These are phyloP conservation scores for Carex parvula DNA, from an alignment of 176 grass and related monocot species.

Conservation along the genomic window DNA sequence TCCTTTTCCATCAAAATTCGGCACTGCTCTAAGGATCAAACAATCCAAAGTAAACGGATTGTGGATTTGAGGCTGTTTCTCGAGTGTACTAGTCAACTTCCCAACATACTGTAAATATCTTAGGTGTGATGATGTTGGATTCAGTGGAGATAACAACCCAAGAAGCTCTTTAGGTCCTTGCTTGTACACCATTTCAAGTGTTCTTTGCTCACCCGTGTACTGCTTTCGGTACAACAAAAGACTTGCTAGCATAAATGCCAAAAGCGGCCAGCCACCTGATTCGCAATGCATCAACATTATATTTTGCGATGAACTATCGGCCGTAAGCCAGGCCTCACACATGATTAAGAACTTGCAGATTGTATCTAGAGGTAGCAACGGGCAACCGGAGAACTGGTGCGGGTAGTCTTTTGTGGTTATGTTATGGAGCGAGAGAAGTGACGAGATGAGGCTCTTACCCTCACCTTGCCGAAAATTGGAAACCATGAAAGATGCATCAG, in stretches of 20 bases:
- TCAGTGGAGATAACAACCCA: conserved; percentile 58
- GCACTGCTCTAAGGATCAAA: conserved; percentile 76
- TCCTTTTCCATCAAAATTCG: conserved; percentile 74
- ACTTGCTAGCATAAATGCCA: conserved; percentile 95
- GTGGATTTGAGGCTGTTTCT: conserved; percentile 38
- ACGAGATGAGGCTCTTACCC: conserved; percentile 48
- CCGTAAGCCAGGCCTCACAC: conserved; percentile 71
- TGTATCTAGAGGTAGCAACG: conserved; percentile 79
- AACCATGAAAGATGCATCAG: conserved; percentile 70
- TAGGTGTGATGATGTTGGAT: conserved; percentile 77
- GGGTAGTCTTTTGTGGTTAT: conserved; percentile 75
- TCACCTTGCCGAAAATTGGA: conserved; percentile 71
- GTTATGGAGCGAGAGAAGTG: conserved; percentile 49
- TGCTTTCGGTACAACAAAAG: conserved; percentile 82
- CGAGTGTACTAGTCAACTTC: conserved; percentile 47
- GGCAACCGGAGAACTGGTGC: conserved; percentile 58
- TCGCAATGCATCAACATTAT: conserved; percentile 92
- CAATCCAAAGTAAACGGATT: conserved; percentile 85
- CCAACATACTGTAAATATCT: conserved; percentile 82
- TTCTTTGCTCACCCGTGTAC: conserved; percentile 83
- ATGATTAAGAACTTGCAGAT: conserved; percentile 73
- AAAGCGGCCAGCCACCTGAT: conserved; percentile 75
- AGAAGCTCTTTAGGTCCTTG: conserved; percentile 85
- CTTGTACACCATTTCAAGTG: conserved; percentile 93
- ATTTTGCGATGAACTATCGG: conserved; percentile 58